Evolutionary conservation across 2,329 filamentous ascomycete species (phyloP), one percentile per base, ranked within the genome.

Genomic region (Cyclaneusma minus): DNA sequence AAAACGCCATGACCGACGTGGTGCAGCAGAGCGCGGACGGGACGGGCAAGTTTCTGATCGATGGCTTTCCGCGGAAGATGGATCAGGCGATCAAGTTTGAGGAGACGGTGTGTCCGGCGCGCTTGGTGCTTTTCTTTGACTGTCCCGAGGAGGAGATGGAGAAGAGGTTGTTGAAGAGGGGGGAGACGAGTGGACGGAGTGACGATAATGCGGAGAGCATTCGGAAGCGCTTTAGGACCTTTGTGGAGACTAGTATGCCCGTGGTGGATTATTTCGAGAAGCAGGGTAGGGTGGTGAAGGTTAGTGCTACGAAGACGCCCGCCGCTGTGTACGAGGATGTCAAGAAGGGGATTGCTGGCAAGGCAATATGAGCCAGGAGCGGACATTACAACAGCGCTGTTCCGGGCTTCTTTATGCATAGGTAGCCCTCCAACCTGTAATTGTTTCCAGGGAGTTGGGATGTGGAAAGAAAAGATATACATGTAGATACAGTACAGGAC

Each of bases 131-230:
- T 34, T 98, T 98, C 63, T 87, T 85, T 50, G 83, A 93, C 54
- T 93, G 84, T 48, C 77, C 84, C 5, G 89, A 95, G 61, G 65
- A 71, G 27, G 77, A 83, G 43, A 89, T 98, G 82, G 68, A 87
- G 60, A 55, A 65, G 45, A 68, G 87, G 16, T 58, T 98, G 38
- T 56, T 95, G 38, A 77, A 93, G 59, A 68, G 87, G 26, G 89
- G 87, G 35, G 81, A 93, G 72, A 95, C 87, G 10, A 85, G 78
- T 46, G 89, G 89, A 21, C 68, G 89, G 37, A 62, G 77, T 26
- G 89, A 98, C 53, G 89, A 98, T 58, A 98, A 98, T 50, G 77
- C 73, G 29, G 89, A 93, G 56, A 84, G 75, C 45, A 98, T 95
- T 52, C 77, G 80, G 60, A 98, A 98, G 74, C 70, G 89, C 30